Conservation (phyloP, 306 rosid genomes). For the Albizia julibrissin region DNA sequence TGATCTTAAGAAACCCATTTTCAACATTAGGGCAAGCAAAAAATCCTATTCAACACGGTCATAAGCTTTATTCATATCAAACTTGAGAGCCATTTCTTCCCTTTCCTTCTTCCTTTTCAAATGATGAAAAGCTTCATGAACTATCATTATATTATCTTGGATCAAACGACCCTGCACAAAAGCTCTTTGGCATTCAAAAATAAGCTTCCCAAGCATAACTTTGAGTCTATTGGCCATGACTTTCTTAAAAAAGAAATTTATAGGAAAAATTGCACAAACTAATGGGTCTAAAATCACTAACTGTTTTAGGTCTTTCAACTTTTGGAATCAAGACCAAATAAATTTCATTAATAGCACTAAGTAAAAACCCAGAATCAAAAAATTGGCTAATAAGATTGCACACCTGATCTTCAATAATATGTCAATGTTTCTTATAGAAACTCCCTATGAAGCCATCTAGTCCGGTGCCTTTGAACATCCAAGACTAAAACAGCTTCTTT, state of each 20-base stretch:
- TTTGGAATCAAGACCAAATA: not conserved
- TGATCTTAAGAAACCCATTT: not conserved
- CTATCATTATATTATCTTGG: not conserved
- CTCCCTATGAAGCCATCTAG: not conserved
- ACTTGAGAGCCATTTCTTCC: too few relatives aligned
- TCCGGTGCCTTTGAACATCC: not conserved
- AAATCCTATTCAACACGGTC: not conserved
- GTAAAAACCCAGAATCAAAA: not conserved
- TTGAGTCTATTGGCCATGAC: not conserved
- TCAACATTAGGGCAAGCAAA: too few relatives aligned
- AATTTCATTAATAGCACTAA: too few relatives aligned
- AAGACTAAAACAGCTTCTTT: too few relatives aligned
- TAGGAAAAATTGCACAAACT: too few relatives aligned
- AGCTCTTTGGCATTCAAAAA: not conserved
- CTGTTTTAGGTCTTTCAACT: not conserved
- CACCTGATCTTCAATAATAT: not conserved
- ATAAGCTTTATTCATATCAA: not conserved
- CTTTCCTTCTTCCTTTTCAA: too few relatives aligned
- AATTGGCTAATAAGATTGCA: not conserved
- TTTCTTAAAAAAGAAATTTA: too few relatives aligned
- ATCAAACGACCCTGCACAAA: not conserved
- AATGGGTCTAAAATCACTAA: not conserved
- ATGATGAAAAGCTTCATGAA: not conserved
- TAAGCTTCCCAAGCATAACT: not conserved
- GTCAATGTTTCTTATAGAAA: too few relatives aligned